Conservation (phyloP, 345 rosid genomes). For the Chamaenerion angustifolium region DNA sequence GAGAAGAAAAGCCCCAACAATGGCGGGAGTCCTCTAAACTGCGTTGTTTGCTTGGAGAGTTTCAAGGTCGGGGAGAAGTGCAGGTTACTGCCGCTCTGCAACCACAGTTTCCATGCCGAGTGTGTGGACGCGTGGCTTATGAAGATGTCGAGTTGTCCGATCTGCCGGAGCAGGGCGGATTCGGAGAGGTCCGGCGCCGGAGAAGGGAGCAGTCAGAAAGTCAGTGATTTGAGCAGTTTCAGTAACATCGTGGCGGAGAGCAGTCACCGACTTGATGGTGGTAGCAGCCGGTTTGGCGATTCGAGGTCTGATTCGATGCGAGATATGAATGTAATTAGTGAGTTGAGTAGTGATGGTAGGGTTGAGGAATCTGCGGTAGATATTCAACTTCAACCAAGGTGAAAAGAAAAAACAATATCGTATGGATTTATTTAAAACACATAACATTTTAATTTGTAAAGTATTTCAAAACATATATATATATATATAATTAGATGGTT, state of each 20-base stretch:
- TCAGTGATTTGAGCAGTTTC: neutral
- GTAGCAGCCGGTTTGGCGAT: conserved; percentile 12
- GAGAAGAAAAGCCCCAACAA: conserved; percentile 7
- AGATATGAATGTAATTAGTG: conserved; percentile 1
- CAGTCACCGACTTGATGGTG: neutral
- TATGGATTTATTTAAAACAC: too few relatives aligned
- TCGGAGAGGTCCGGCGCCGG: conserved; percentile 6
- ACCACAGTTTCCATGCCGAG: conserved; percentile 42
- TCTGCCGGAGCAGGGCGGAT: conserved; percentile 28
- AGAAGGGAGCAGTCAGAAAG: conserved; percentile 4
- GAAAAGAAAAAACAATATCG: too few relatives aligned
- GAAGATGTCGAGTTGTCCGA: conserved; percentile 42
- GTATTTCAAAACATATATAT: too few relatives aligned
- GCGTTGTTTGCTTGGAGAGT: conserved; percentile 48
- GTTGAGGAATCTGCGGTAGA: too few relatives aligned
- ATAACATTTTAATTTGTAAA: too few relatives aligned
- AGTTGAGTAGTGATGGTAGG: too few relatives aligned
- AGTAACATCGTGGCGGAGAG: conserved; percentile 3
- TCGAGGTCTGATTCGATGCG: conserved; percentile 8
- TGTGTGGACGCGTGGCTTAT: conserved; percentile 45
- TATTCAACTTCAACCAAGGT: too few relatives aligned
- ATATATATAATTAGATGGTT: too few relatives aligned
- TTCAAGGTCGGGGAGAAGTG: conserved; percentile 45
- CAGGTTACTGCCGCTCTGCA: conserved; percentile 34
- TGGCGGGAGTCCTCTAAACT: conserved; percentile 18